Base-by-base conservation (phyloP, 371 early-diverging fungal species). In the Dichotomocladium elegans region DNA sequence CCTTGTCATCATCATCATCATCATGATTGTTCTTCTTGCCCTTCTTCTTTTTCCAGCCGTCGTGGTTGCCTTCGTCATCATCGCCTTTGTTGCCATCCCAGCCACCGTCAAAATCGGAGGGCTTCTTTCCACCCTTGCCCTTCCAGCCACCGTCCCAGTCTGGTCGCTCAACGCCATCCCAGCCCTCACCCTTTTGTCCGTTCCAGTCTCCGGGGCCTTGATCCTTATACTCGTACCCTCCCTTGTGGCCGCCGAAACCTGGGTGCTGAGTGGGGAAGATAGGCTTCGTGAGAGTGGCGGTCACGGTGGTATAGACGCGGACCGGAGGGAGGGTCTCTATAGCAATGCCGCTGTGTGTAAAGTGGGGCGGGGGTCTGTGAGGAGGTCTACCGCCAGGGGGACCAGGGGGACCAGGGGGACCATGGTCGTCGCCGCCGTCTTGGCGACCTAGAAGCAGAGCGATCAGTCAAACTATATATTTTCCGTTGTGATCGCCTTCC, bases 321-420 rank as follows among this genome's bases (percentile, higher is more conserved):
- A 60, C 60, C 12, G 60, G 60, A 27, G 60, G 60, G 21, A 48
- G 37, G 10, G 41, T 28, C 8, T 42, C 24, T 12, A 49, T 47
- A 29, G 48, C 54, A 24, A 53, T 24, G 37, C 21, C 21, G 37
- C 17, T n/a, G n/a, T n/a, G n/a, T n/a, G n/a, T n/a, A n/a, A n/a
- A n/a, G n/a, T n/a, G n/a, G n/a, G n/a, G n/a, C n/a, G n/a, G n/a
- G n/a, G n/a, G n/a, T n/a, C n/a, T n/a, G n/a, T n/a, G n/a, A n/a
- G n/a, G n/a, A n/a, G n/a, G n/a, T n/a, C n/a, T n/a, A n/a, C n/a
- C n/a, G n/a, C n/a, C n/a, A n/a, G n/a, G n/a, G n/a, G n/a, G n/a
- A n/a, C n/a, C n/a, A n/a, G n/a, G n/a, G n/a, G n/a, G n/a, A n/a
- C n/a, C n/a, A n/a, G n/a, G n/a, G n/a, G n/a, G n/a, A n/a, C n/a